Conservation (phyloP, 805 yeast genomes). For the Candida rishiriensis region DNA sequence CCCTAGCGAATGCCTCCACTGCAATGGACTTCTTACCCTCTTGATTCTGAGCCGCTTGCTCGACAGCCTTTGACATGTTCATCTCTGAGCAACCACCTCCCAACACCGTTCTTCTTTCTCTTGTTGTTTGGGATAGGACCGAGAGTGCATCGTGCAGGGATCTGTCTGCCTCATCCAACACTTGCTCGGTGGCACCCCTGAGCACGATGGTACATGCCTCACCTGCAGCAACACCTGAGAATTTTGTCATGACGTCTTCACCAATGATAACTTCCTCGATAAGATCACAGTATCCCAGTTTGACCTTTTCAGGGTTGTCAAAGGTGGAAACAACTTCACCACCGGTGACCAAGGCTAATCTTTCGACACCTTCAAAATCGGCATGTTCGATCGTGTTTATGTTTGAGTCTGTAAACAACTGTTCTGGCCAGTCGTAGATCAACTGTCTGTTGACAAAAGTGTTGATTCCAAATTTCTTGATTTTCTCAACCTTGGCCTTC, state of each 20-base stretch:
- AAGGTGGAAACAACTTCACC: slow-evolving; percentile 98
- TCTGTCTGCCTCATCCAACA: slow-evolving; percentile 95
- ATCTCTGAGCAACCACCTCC: slow-evolving; percentile 92
- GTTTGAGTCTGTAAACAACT: slow-evolving; percentile 78
- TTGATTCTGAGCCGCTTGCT: slow-evolving; percentile 84
- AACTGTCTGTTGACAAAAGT: slow-evolving; percentile 94
- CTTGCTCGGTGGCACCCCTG: slow-evolving; percentile 98
- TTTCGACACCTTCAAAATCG: slow-evolving; percentile 96
- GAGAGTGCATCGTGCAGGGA: slow-evolving; percentile 95
- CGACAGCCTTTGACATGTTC: slow-evolving; percentile 97
- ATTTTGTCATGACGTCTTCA: slow-evolving; percentile 84
- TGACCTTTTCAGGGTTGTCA: slow-evolving; percentile 84
- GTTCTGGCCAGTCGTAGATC: slow-evolving; percentile 98
- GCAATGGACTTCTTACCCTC: slow-evolving; percentile 93
- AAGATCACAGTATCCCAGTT: slow-evolving; percentile 79
- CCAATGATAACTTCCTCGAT: slow-evolving; percentile 94
- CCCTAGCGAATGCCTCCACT: slow-evolving; percentile 89
- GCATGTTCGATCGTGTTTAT: slow-evolving; percentile 96
- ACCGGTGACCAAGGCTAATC: slow-evolving; percentile 93
- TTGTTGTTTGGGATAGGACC: slow-evolving; percentile 91
- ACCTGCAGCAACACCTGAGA: slow-evolving; percentile 93
- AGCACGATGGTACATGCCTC: slow-evolving; percentile 94
- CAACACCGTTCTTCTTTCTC: slow-evolving; percentile 83
- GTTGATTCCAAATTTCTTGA: slow-evolving; percentile 73
- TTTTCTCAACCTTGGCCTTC: slow-evolving; percentile 84